Evolutionary conservation across 768 basidiomycete species (phyloP).

Genomic region (Lanmaoa pseudosensibilis): DNA sequence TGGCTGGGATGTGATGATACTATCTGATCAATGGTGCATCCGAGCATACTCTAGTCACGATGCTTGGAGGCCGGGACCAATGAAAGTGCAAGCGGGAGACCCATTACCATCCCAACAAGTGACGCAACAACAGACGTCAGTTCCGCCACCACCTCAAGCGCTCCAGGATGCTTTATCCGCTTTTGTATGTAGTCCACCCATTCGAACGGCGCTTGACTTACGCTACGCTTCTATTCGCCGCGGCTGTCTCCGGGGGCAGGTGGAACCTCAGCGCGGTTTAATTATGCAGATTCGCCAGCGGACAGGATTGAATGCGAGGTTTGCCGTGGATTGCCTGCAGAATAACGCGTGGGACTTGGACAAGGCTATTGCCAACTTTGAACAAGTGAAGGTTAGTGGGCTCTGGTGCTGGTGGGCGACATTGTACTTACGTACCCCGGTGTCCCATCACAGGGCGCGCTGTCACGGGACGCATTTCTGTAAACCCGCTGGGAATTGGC

Average conservation of each 20-base stretch:
- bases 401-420: background rate
- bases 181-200: conserved; percentile 50
- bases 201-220: conserved; percentile 13
- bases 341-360: conserved; percentile 85
- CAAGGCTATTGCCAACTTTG: conserved; percentile 80
- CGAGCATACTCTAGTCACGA: conserved; percentile 81
- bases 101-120: conserved; percentile 19
- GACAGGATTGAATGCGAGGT: conserved; percentile 79
- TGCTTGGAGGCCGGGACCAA: conserved; percentile 74
- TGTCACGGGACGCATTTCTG: conserved; percentile 57
- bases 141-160: conserved; percentile 36
- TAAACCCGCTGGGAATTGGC: conserved; percentile 29
- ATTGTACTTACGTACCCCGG: conserved; percentile 28
- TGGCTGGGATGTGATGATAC: conserved; percentile 88
- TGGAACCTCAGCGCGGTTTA: conserved; percentile 66
- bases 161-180: conserved; percentile 52
- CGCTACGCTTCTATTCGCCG: conserved; percentile 8
- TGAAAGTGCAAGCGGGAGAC: conserved; percentile 64
- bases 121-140: conserved; percentile 21
- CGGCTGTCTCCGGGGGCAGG: conserved; percentile 39
- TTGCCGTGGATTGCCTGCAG: conserved; percentile 79
- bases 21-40: conserved; percentile 85
- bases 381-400: conserved; percentile 75
- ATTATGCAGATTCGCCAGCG: conserved; percentile 68
- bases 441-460: conserved; percentile 40